Evolutionary conservation across 1,284 basidiomycete species (phyloP).

Genomic region (Butyriboletus regius): DNA sequence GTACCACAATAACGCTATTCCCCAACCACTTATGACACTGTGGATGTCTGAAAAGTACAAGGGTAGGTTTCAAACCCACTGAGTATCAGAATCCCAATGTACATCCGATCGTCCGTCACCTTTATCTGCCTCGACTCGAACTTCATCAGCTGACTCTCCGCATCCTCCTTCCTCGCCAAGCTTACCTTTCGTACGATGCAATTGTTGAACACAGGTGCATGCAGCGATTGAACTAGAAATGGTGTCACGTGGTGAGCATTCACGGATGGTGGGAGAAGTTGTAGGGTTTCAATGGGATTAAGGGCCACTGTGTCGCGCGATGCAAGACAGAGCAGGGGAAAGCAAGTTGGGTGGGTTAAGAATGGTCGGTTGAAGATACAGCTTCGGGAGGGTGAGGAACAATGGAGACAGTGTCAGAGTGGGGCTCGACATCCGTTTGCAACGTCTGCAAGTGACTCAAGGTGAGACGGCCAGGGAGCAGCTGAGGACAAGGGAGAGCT

Average conservation of each 20-base stretch:
- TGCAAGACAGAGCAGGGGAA: slow-evolving; percentile 73
- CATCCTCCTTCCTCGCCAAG: slow-evolving; percentile 65
- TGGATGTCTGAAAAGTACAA: slow-evolving; percentile 61
- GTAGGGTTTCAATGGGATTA: slow-evolving; percentile 72
- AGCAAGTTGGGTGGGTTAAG: slow-evolving; percentile 51
- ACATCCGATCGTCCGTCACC: slow-evolving; percentile 87
- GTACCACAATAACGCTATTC: slow-evolving; percentile 89
- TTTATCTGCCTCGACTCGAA: slow-evolving; percentile 80
- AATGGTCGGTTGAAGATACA: slow-evolving; percentile 73
- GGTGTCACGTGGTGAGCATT: slow-evolving; percentile 69
- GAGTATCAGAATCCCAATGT: slow-evolving; percentile 24
- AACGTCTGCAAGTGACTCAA: slow-evolving; percentile 56
- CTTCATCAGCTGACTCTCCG: slow-evolving; percentile 64
- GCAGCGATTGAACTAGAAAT: slow-evolving; percentile 72
- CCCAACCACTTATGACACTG: slow-evolving; percentile 93
- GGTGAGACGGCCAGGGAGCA: background rate
- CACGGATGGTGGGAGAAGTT: slow-evolving; percentile 82
- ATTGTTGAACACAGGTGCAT: slow-evolving; percentile 61
- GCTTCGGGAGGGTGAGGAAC: slow-evolving; percentile 78
- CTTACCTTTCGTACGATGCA: slow-evolving; percentile 61
- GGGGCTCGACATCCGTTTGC: slow-evolving; percentile 67
- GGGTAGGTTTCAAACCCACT: background rate
- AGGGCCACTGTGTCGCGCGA: slow-evolving; percentile 78
- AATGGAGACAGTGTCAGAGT: slow-evolving; percentile 56
- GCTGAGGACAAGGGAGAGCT: slow-evolving; percentile 20